Evolutionary conservation across 1,284 basidiomycete genomes (phyloP).

Genomic region (Butyriboletus appendiculatus): DNA sequence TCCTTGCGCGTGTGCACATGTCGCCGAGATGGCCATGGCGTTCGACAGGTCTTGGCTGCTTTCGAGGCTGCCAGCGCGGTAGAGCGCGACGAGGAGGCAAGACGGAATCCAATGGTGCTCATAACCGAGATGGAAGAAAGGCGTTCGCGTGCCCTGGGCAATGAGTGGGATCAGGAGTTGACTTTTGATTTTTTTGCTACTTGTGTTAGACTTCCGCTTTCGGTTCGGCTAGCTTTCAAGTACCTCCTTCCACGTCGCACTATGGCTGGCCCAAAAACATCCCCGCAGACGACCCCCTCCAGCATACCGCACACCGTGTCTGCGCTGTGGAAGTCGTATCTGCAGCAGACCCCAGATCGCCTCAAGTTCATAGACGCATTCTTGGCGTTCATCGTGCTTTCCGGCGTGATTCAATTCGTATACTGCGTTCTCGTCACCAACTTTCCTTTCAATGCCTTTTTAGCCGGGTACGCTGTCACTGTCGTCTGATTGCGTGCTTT

Average conservation of each 20-base stretch:
- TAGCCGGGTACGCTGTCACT: constrained; percentile 77
- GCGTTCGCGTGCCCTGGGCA: neutral
- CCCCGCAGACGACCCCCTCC: constrained; percentile 33
- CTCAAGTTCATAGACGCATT: constrained; percentile 95
- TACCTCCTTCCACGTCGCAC: constrained; percentile 27
- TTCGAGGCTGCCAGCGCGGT: constrained; percentile 17
- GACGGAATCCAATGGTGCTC: constrained; percentile 27
- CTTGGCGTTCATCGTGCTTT: constrained; percentile 89
- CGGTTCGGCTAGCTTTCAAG: constrained; percentile 1
- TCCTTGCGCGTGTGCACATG: constrained; percentile 55
- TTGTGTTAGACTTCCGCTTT: constrained; percentile 16
- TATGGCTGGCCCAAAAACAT: constrained; percentile 40
- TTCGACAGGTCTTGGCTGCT: constrained; percentile 8
- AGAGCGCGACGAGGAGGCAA: constrained; percentile 26
- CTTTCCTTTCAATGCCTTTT: constrained; percentile 97
- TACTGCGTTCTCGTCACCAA: constrained; percentile 92
- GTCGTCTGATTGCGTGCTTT: neutral
- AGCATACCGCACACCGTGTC: constrained; percentile 46
- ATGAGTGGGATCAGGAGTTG: neutral
- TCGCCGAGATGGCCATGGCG: constrained; percentile 32
- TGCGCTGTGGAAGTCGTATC: constrained; percentile 79
- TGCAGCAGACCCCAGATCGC: constrained; percentile 73
- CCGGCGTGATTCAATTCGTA: constrained; percentile 87
- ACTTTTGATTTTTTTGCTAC: constrained; percentile 13
- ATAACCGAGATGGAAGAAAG: constrained; percentile 17